These are phyloP conservation scores for Carex parvula DNA, from an alignment of 176 grass and related monocot genomes.

Conservation along the genomic window DNA sequence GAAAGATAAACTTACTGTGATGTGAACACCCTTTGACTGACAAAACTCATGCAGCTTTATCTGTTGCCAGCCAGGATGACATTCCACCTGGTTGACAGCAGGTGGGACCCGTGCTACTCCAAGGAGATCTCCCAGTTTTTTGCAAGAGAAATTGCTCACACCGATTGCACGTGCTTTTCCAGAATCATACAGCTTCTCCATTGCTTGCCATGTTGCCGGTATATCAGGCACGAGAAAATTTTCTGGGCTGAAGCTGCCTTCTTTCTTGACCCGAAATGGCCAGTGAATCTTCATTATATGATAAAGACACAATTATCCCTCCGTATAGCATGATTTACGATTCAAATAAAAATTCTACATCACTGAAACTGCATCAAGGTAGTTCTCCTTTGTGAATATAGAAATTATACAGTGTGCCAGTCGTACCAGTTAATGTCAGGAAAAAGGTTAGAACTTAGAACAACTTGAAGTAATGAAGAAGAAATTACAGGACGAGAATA, in stretches of 20 bases:
- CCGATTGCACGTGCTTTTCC: slow-evolving; percentile 68
- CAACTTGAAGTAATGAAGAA: background rate
- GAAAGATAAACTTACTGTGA: slow-evolving; percentile 48
- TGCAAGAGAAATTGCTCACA: slow-evolving; percentile 72
- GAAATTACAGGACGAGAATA: background rate
- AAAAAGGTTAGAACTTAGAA: background rate
- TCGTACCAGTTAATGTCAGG: background rate
- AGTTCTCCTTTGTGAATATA: background rate
- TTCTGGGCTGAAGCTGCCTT: slow-evolving; percentile 36
- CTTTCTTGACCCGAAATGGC: slow-evolving; percentile 71
- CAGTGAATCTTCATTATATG: slow-evolving; percentile 64
- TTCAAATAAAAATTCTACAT: background rate
- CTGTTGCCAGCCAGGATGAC: slow-evolving; percentile 72
- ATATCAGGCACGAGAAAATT: slow-evolving; percentile 49
- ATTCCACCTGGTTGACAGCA: slow-evolving; percentile 71
- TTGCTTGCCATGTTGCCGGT: slow-evolving; percentile 59
- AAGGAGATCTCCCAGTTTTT: slow-evolving; percentile 64
- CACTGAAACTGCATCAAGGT: background rate
- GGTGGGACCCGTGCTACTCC: slow-evolving; percentile 50
- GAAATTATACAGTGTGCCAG: background rate
- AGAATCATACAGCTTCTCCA: slow-evolving; percentile 60
- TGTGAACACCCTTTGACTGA: slow-evolving; percentile 49
- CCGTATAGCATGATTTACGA: background rate
- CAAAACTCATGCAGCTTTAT: slow-evolving; percentile 57
- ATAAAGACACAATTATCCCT: background rate